phyloP scores from a whole-genome alignment of 1,284 basidiomycete genomes.

The Gomphus sp. region DNA sequence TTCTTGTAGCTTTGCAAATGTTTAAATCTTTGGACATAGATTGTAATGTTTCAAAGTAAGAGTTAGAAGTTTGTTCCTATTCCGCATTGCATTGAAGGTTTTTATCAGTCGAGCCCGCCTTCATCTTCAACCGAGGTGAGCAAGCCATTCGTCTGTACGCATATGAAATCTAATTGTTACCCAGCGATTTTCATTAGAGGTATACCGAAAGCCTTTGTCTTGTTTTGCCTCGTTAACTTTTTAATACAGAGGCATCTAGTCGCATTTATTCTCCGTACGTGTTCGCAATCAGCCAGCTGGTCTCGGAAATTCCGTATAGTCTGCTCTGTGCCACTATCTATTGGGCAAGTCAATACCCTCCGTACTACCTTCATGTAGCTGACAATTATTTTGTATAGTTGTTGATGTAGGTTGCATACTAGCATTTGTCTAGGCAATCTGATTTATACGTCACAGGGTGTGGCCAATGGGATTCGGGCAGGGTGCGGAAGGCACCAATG shows the following conservation, averaged over 20 bases:
- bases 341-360: slow-evolving; percentile 11
- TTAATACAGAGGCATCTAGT: slow-evolving; percentile 50
- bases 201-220: slow-evolving; percentile 12
- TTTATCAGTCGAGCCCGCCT: slow-evolving; percentile 76
- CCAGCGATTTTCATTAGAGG: slow-evolving; percentile 57
- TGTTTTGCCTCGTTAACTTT: slow-evolving; percentile 2
- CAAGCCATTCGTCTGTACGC: slow-evolving; percentile 3
- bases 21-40: not conserved
- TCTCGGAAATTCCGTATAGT: slow-evolving; percentile 79
- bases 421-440: not conserved
- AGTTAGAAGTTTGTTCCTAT: not conserved
- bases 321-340: slow-evolving; percentile 65
- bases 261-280: slow-evolving; percentile 73
- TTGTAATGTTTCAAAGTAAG: slow-evolving; percentile 11
- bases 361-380: not conserved
- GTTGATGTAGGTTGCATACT: slow-evolving; percentile 34
- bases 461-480: slow-evolving; percentile 69
- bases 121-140: slow-evolving; percentile 69
- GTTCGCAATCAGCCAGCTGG: slow-evolving; percentile 75
- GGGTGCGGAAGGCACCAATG: slow-evolving; percentile 46
- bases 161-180: not conserved
- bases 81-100: slow-evolving; percentile 46
- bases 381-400: slow-evolving; percentile 20
- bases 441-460: slow-evolving; percentile 29
- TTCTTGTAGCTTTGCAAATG: not conserved